Evolutionary conservation across 441 rosid species (phyloP).

Genomic region (Hura crepitans): DNA sequence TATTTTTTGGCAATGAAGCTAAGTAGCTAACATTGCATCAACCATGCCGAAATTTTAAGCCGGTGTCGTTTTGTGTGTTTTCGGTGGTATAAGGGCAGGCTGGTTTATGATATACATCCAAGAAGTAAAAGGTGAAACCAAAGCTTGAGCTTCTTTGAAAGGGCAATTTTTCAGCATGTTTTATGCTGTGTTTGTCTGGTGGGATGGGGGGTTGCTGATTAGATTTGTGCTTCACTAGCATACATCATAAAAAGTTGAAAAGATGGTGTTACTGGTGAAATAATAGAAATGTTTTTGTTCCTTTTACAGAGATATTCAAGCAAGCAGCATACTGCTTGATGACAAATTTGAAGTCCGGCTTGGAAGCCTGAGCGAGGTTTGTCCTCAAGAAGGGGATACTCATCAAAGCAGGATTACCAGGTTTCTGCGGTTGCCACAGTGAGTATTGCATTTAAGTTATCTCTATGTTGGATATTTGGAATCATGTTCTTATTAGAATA

Average conservation of each 20-base stretch:
- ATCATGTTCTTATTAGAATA: not conserved
- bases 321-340: conserved; percentile 97
- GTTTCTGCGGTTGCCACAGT: conserved; percentile 81
- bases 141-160: not conserved
- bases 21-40: not conserved
- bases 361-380: conserved; percentile 78
- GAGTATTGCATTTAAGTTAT: conserved; percentile 34
- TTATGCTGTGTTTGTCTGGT: not conserved
- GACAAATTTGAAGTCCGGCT: conserved; percentile 96
- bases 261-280: conserved; percentile 4
- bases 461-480: not conserved
- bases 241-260: not conserved
- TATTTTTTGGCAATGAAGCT: not conserved
- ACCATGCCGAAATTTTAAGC: not conserved
- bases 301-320: conserved; percentile 78
- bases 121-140: not conserved
- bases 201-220: not conserved
- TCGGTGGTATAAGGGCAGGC: not conserved
- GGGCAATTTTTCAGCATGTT: not conserved
- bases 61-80: not conserved
- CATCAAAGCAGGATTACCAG: conserved; percentile 74
- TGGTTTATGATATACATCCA: not conserved
- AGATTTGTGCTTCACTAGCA: not conserved
- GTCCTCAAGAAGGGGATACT: conserved; percentile 68
- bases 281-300: conserved; percentile 18